phyloP scores from a whole-genome alignment of 805 yeast species.

The Saturnispora serradocipensis region DNA sequence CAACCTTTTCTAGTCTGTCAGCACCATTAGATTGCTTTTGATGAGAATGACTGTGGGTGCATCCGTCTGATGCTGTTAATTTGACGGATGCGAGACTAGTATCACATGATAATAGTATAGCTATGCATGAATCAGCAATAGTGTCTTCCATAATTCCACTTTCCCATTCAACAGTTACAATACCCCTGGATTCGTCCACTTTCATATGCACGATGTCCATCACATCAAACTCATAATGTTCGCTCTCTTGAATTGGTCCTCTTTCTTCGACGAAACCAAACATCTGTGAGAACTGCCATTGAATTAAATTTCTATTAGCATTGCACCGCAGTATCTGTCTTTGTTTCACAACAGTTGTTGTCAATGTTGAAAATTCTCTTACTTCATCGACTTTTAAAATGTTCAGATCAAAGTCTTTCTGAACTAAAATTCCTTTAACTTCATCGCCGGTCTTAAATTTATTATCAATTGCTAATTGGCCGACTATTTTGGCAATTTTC shows the following conservation, averaged over 20 bases:
- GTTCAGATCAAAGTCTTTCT: conserved; percentile 82
- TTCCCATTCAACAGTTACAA: conserved; percentile 78
- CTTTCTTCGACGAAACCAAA: conserved; percentile 72
- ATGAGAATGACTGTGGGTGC: conserved; percentile 33
- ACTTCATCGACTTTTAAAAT: conserved; percentile 78
- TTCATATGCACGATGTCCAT: conserved; percentile 56
- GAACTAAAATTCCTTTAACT: conserved; percentile 78
- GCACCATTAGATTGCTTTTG: conserved; percentile 4
- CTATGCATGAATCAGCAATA: conserved; percentile 87
- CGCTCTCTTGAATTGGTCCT: conserved; percentile 36
- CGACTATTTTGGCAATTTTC: conserved; percentile 69
- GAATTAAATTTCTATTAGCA: conserved; percentile 71
- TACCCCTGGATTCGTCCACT: conserved; percentile 32
- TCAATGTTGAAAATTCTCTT: conserved; percentile 77
- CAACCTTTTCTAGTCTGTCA: background rate
- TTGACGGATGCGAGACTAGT: conserved; percentile 94
- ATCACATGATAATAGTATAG: conserved; percentile 84
- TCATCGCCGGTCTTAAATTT: conserved; percentile 32
- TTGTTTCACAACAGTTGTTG: conserved; percentile 78
- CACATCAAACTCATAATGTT: conserved; percentile 40
- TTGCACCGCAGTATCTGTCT: conserved; percentile 69
- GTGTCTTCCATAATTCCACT: conserved; percentile 86
- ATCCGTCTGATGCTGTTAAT: conserved; percentile 50
- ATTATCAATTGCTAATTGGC: conserved; percentile 40
- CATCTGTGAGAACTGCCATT: conserved; percentile 93